Conservation (phyloP, 2,329 filamentous ascomycete species). For the Juglanconis sp. region DNA sequence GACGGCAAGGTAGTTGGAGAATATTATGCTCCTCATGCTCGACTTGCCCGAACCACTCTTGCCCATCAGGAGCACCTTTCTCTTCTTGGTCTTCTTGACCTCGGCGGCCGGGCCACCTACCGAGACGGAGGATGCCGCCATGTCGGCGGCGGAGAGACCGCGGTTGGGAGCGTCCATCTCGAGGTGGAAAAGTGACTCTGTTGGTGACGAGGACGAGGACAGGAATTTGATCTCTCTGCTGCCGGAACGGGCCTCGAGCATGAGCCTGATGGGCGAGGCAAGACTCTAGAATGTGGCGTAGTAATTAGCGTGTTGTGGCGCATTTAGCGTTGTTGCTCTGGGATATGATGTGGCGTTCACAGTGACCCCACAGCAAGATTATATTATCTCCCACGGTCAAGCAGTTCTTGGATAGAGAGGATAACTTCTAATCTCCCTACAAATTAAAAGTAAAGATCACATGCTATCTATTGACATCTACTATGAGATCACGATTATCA, state of each 20-base stretch:
- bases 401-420: no score
- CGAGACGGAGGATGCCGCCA: constrained; percentile 17
- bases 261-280: no score
- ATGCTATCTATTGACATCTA: no score
- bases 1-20: constrained; percentile 97
- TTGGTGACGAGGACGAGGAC: not conserved
- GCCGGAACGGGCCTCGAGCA: no score
- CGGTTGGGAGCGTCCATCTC: constrained; percentile 12
- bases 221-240: no score
- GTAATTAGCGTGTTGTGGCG: not conserved
- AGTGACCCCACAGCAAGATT: no score
- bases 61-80: constrained; percentile 86
- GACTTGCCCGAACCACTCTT: constrained; percentile 97
- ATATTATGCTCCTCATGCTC: constrained; percentile 97
- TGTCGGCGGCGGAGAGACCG: constrained; percentile 27
- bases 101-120: constrained; percentile 35
- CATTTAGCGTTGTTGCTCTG: not conserved
- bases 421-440: no score
- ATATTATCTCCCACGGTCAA: no score
- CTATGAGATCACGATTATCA: no score
- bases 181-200: not conserved
- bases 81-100: constrained; percentile 73
- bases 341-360: not conserved
- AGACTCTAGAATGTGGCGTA: not conserved
- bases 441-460: no score